phyloP scores from a whole-genome alignment of 2,329 filamentous ascomycete species.

The Cladophialophora yegresii region DNA sequence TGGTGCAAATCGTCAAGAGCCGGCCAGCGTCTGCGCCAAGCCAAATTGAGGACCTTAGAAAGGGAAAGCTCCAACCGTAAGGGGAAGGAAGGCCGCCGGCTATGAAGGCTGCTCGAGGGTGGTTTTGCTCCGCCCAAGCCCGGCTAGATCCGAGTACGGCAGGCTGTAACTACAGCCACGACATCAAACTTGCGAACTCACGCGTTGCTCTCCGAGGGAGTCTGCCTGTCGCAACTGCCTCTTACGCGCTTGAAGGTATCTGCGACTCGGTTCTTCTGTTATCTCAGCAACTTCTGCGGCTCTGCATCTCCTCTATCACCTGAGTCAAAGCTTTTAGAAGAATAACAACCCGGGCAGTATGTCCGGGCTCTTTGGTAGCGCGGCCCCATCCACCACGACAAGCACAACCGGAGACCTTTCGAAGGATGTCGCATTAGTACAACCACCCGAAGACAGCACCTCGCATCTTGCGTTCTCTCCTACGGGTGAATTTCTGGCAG shows the following conservation, averaged over 20 bases:
- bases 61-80: neutral
- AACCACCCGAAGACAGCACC: conserved; percentile 84
- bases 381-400: conserved; percentile 55
- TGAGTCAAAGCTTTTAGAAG: neutral
- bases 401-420: conserved; percentile 87
- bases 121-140: neutral
- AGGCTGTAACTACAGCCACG: neutral
- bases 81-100: neutral
- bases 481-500: conserved; percentile 76
- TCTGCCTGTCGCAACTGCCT: neutral
- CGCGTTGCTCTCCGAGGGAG: neutral
- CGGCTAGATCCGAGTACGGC: neutral
- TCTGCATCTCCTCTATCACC: neutral
- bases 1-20: neutral
- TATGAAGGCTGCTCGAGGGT: too few relatives aligned
- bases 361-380: conserved; percentile 62
- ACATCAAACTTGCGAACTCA: neutral
- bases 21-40: conserved; percentile 1
- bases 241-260: neutral
- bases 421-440: conserved; percentile 77
- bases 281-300: too few relatives aligned
- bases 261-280: neutral
- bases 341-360: conserved; percentile 48
- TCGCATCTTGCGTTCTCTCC: conserved; percentile 84
- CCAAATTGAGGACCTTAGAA: conserved; percentile 17